Evolutionary conservation across 768 basidiomycete species (phyloP), one percentile per base, ranked within the genome.

Genomic region (Mycena alexandri): DNA sequence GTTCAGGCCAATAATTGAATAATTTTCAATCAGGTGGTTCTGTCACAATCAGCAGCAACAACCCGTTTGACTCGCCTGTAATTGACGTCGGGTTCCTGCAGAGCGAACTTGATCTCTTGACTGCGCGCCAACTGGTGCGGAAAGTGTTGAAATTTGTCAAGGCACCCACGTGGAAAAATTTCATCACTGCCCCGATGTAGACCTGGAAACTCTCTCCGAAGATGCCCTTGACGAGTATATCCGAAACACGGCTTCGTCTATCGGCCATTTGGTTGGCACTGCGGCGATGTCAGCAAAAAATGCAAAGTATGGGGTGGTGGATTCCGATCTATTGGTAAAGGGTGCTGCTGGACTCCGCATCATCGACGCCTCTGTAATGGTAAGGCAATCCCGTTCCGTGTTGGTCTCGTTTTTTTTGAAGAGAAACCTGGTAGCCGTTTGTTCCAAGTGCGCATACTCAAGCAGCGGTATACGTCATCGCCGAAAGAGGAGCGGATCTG

Each of bases 21-120:
- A 14, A 17, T 24, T 57, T 13, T 8, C 11, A 41, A 3, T 38
- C n/a, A 76, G 75, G 74, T 50, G 75, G 75, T 11, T 68, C 65
- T 10, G 43, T 76, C 2, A 71, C 66, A 12, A 60, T 84, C 65
- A 81, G 75, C 55, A 80, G 81, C n/a, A 79, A 75, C 29, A 72
- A 79, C 69, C 75, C 82, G n/a, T 84, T 84, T 72, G 77, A 75
- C 42, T 46, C 74, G 25, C 84, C 85, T 0, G 44, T 75, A 21
- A 83, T 87, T 74, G 79, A 87, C 69, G 80, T 83, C 0, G 79
- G 80, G 54, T 82, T 85, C 76, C 78, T 82, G 24, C 64, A 38
- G 34, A 56, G 47, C 11, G 52, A 54, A 1, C 43, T 70, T 58
- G 76, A 75, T 54, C 17, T 75, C 24, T 65, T 67, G 34, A 68